Conservation (phyloP, 169 alveolate species). For the Cryptosporidium meleagridis region DNA sequence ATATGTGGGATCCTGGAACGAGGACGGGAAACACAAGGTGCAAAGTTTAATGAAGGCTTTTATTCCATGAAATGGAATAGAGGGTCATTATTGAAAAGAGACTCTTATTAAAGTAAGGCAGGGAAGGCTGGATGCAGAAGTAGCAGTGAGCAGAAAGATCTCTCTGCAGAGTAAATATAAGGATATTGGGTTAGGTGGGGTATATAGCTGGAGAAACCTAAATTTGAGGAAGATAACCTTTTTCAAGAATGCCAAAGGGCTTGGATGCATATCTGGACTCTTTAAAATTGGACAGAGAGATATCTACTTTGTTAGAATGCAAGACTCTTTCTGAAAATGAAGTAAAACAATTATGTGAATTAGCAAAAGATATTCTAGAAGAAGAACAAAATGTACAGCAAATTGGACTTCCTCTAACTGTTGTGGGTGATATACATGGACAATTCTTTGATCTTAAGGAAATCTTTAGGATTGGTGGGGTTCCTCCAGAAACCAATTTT, state of each 20-base stretch:
- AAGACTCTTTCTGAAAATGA: conserved; percentile 81
- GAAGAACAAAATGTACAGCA: conserved; percentile 87
- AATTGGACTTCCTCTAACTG: conserved; percentile 85
- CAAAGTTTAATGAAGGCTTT: conserved; percentile 2
- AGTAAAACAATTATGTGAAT: conserved; percentile 80
- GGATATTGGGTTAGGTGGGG: background rate
- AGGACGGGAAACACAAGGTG: background rate
- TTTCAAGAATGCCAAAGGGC: conserved; percentile 54
- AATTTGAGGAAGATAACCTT: background rate
- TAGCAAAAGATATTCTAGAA: conserved; percentile 85
- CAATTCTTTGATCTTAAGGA: conserved; percentile 88
- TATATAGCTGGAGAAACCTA: background rate
- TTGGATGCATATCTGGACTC: conserved; percentile 47
- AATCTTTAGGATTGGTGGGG: conserved; percentile 77
- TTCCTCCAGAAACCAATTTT: conserved; percentile 82
- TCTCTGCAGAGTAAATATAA: conserved; percentile 3
- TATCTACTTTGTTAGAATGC: conserved; percentile 80
- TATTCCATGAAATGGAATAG: conserved; percentile 8
- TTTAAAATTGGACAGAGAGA: conserved; percentile 79
- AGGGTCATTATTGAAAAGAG: background rate
- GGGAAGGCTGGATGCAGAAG: background rate
- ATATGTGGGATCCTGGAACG: conserved; percentile 17
- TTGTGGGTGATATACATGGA: conserved; percentile 91
- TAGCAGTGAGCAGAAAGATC: background rate
- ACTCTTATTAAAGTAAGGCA: conserved; percentile 7